Percentiles rank a stretch among this genome's conserved stretches.
Conservation (phyloP, 2,329 filamentous ascomycete species). For the Fusarium sp. region DNA sequence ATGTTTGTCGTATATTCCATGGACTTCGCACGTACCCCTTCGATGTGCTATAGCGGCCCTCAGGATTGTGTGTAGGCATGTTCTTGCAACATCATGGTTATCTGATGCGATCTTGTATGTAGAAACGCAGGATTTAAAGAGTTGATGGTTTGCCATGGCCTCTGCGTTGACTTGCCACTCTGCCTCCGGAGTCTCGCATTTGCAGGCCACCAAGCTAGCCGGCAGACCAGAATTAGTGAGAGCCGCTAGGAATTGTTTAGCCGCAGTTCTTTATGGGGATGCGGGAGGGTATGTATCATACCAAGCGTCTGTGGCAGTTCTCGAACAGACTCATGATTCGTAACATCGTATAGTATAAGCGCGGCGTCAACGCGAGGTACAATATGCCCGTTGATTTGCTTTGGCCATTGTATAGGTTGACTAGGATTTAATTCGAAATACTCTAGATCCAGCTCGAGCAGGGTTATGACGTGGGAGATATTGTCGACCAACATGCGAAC, state of each 20-base stretch:
- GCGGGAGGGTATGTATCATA: constrained; percentile 54
- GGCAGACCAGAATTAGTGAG: constrained; percentile 80
- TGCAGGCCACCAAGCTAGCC: constrained; percentile 85
- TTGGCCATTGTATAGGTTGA: constrained; percentile 74
- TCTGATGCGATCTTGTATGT: constrained; percentile 80
- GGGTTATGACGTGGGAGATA: constrained; percentile 67
- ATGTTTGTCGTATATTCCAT: not conserved
- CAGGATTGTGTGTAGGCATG: constrained; percentile 81
- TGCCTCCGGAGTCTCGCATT: constrained; percentile 83
- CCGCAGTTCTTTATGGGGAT: not conserved
- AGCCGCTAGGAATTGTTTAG: constrained; percentile 66
- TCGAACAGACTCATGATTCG: constrained; percentile 78
- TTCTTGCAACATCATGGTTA: constrained; percentile 77
- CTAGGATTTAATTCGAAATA: constrained; percentile 70
- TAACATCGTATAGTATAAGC: constrained; percentile 89
- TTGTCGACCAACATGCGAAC: constrained; percentile 70
- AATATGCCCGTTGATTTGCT: constrained; percentile 75
- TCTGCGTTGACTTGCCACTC: constrained; percentile 78
- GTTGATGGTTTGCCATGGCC: constrained; percentile 69
- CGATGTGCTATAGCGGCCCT: constrained; percentile 75
- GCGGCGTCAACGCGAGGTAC: constrained; percentile 85
- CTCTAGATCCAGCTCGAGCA: constrained; percentile 75
- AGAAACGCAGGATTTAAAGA: constrained; percentile 76
- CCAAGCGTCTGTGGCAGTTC: constrained; percentile 82
- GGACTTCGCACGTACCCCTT: constrained; percentile 65